Evolutionary conservation across 2,329 filamentous ascomycete species (phyloP).

Genomic region (Neurospora sp.): DNA sequence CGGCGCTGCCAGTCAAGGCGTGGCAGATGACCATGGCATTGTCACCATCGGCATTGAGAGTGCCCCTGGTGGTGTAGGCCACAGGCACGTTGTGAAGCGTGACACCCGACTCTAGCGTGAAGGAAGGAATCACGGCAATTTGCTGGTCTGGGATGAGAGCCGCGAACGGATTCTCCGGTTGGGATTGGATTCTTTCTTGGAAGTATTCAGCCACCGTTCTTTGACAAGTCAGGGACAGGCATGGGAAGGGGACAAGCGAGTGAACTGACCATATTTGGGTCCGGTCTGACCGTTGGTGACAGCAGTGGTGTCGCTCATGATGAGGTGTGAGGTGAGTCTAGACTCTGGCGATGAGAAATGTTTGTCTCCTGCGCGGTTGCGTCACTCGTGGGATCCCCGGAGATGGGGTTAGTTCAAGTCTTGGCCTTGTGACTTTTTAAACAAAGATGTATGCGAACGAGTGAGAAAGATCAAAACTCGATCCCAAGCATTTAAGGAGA

Average conservation of each 20-base stretch:
- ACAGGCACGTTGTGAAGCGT: constrained; percentile 67
- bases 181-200: constrained; percentile 54
- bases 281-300: constrained; percentile 7
- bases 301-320: constrained; percentile 8
- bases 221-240: constrained; percentile 8
- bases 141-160: constrained; percentile 79
- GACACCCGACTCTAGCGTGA: constrained; percentile 87
- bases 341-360: background rate
- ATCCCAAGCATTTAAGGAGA: background rate
- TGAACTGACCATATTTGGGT: constrained; percentile 19
- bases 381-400: background rate
- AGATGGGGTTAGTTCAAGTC: background rate
- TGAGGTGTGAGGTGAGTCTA: background rate
- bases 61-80: constrained; percentile 57
- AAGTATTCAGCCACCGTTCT: constrained; percentile 52
- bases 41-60: constrained; percentile 46
- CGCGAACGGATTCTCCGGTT: constrained; percentile 88
- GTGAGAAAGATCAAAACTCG: background rate
- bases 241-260: background rate
- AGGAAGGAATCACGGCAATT: constrained; percentile 77
- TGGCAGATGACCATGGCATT: constrained; percentile 74
- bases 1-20: constrained; percentile 74
- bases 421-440: background rate
- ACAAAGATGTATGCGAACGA: background rate
- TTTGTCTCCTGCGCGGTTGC: background rate